These are phyloP conservation scores for Aspergillus fijiensis DNA, from an alignment of 2,329 filamentous ascomycete species.

Conservation along the genomic window DNA sequence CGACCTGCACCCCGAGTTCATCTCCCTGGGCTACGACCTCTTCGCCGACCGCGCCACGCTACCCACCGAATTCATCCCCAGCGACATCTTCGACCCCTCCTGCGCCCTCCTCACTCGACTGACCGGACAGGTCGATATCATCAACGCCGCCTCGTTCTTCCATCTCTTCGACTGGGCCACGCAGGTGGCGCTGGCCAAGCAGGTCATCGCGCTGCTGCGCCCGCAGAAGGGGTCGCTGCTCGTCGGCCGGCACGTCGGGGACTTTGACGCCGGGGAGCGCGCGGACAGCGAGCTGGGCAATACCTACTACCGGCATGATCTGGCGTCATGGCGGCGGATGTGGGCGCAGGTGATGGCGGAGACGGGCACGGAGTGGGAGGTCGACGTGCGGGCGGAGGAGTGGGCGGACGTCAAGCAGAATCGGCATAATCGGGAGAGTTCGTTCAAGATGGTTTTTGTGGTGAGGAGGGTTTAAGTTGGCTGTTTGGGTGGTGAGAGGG, in stretches of 20 bases:
- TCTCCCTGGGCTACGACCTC: slow-evolving; percentile 8
- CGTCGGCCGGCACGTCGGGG: slow-evolving; percentile 7
- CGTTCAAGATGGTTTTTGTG: slow-evolving; percentile 6
- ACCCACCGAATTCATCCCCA: not conserved
- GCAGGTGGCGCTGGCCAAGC: slow-evolving; percentile 2
- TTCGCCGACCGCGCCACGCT: not conserved
- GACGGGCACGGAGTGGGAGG: not conserved
- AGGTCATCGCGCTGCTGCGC: slow-evolving; percentile 6
- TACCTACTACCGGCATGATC: not conserved
- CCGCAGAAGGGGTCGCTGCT: not conserved
- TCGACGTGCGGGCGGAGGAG: not conserved
- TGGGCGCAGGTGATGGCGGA: slow-evolving; percentile 6
- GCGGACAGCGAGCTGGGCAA: not conserved
- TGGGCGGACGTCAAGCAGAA: not conserved
- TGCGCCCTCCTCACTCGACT: not conserved
- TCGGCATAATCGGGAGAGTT: not conserved
- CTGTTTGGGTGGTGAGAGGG: not conserved
- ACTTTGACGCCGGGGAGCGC: not conserved
- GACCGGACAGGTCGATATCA: not conserved
- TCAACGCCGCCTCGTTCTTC: slow-evolving; percentile 14
- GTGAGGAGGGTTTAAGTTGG: not conserved
- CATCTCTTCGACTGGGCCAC: slow-evolving; percentile 12
- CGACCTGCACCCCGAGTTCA: not conserved
- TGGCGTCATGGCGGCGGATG: not conserved
- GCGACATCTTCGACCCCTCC: slow-evolving; percentile 8